These are phyloP conservation scores for Talaromyces sp. DNA, from an alignment of 2,329 filamentous ascomycete genomes.

Conservation along the genomic window DNA sequence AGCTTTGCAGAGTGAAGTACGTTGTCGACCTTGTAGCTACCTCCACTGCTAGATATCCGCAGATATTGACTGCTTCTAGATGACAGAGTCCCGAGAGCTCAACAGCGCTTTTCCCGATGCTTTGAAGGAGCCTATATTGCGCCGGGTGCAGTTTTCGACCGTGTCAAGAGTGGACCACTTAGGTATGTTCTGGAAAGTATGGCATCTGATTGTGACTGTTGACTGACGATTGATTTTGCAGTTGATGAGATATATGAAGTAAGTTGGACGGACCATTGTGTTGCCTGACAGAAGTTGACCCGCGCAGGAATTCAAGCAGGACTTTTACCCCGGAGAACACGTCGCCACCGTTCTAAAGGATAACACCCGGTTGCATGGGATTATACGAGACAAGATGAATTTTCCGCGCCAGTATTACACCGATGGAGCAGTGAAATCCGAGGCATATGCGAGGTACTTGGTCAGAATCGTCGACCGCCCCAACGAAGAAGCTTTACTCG, in stretches of 20 bases:
- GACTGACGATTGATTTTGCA: conserved; percentile 15
- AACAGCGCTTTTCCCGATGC: conserved; percentile 88
- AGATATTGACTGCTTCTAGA: conserved; percentile 39
- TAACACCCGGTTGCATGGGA: conserved; percentile 64
- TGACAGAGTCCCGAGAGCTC: conserved; percentile 76
- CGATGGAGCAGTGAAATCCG: conserved; percentile 62
- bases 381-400: conserved; percentile 78
- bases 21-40: conserved; percentile 23
- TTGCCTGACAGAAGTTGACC: conserved; percentile 9
- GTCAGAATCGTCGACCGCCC: conserved; percentile 65
- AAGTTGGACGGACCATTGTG: conserved; percentile 17
- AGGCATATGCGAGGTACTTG: conserved; percentile 71
- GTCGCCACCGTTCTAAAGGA: conserved; percentile 67
- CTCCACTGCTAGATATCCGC: background rate
- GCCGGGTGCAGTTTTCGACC: conserved; percentile 85
- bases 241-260: conserved; percentile 48
- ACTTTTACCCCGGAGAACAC: conserved; percentile 84
- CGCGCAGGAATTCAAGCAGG: conserved; percentile 66
- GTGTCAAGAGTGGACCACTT: conserved; percentile 82
- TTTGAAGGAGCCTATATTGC: conserved; percentile 82
- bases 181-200: conserved; percentile 39
- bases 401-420: conserved; percentile 56
- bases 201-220: conserved; percentile 1
- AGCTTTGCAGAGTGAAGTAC: conserved; percentile 82
- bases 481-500: conserved; percentile 69